Evolutionary conservation across 2,329 filamentous ascomycete genomes (phyloP), one percentile per base, ranked within the genome.

Genomic region (Magnaporthiopsis rhizophila): DNA sequence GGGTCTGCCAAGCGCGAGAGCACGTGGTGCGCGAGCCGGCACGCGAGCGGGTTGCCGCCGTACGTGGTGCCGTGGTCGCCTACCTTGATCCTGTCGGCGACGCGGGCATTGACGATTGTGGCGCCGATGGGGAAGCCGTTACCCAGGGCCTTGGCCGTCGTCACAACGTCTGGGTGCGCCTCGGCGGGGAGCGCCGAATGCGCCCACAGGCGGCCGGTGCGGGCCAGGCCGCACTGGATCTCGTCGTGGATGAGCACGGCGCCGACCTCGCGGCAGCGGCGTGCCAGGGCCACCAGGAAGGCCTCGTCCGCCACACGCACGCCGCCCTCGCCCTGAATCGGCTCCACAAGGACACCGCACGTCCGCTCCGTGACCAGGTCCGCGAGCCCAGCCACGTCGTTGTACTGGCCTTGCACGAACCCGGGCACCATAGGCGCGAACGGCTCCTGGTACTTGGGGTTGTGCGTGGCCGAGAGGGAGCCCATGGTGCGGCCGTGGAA

Each of bases 401-500:
- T 98, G 80, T 88, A 96, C 9, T 80, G 88, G 63, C 92, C 94
- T 72, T 95, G 92, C 73, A 81, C 87, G 80, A 97, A 98, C 2
- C 95, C 95, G 0, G 95, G 94, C 1, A 99, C 80, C 93, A 99
- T 97, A 53, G 95, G 95, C 18, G 91, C 83, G 74, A 99, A 99
- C 0, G 95, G 95, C 70, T 89, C 86, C 78, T 99, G 95, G 78
- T 99, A 99, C 77, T 99, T 99, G 24, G 92, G 91, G 78, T 98
- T 99, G 61, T 93, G 95, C 6, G 95, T 99, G 13, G 95, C 95
- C n/a, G 91, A 96, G 59, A 99, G 80, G 65, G 89, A 88, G 62
- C 95, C 95, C 91, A 98, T 96, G 21, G 95, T 98, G 65, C 95
- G 89, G 70, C 95, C 95, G 77, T 99, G 95, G 83, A 99, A 99